phyloP scores from a whole-genome alignment of 192 early-diverging fungal genomes.

The Entophlyctis helioformis region DNA sequence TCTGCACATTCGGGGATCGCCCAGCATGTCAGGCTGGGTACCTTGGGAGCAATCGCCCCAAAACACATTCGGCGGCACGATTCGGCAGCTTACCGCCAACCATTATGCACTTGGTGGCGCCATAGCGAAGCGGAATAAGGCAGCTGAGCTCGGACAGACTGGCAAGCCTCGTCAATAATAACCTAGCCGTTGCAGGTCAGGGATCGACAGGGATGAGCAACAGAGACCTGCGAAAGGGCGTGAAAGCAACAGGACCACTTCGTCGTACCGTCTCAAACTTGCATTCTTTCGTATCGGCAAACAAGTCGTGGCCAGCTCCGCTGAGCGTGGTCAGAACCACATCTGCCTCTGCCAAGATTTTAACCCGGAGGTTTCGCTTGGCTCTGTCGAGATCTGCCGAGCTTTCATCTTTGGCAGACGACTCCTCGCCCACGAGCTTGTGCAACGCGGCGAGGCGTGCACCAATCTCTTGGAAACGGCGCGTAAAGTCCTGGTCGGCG shows the following conservation, averaged over 20 bases:
- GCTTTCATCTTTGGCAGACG: too few relatives aligned
- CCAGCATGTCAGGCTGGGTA: too few relatives aligned
- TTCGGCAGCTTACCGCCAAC: slow-evolving; percentile 54
- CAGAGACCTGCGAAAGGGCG: too few relatives aligned
- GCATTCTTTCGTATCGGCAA: slow-evolving; percentile 46
- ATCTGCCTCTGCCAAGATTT: slow-evolving; percentile 67
- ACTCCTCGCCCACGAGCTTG: too few relatives aligned
- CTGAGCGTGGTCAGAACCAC: slow-evolving; percentile 66
- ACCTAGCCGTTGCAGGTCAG: too few relatives aligned
- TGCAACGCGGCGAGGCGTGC: too few relatives aligned
- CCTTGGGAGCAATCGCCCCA: too few relatives aligned
- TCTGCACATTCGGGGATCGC: slow-evolving; percentile 30
- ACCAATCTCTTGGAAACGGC: too few relatives aligned
- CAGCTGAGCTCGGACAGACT: slow-evolving; percentile 74
- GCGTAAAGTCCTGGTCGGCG: too few relatives aligned
- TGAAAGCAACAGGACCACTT: neutral
- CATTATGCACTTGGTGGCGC: slow-evolving; percentile 66
- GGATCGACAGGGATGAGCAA: too few relatives aligned
- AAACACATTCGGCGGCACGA: slow-evolving; percentile 2
- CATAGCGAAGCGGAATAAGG: slow-evolving; percentile 80
- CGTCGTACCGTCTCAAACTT: slow-evolving; percentile 42
- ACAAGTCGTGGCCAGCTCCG: slow-evolving; percentile 74
- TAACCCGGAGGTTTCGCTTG: slow-evolving; percentile 40
- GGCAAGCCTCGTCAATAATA: slow-evolving; percentile 95
- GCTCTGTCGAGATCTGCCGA: slow-evolving; percentile 30